Conservation (phyloP, 1,284 basidiomycete species). For the Psilocybe mexicana region DNA sequence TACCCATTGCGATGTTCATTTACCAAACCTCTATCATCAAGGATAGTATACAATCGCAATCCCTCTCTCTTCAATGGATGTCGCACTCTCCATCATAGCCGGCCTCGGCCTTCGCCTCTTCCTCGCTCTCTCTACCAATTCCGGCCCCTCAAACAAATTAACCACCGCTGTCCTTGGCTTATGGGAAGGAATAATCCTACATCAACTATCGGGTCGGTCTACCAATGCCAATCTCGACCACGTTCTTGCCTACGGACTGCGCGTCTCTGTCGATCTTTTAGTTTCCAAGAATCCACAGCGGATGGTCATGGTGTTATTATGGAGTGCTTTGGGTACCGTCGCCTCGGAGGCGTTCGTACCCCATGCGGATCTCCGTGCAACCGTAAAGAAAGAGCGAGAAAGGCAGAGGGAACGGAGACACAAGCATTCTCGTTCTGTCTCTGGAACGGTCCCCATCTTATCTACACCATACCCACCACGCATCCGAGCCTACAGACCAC, state of each 20-base stretch:
- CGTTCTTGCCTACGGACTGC: slow-evolving; percentile 41
- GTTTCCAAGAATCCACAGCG: slow-evolving; percentile 32
- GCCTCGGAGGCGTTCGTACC: slow-evolving; percentile 33
- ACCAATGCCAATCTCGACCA: slow-evolving; percentile 35
- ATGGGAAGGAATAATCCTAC: slow-evolving; percentile 42
- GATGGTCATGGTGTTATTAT: slow-evolving; percentile 34
- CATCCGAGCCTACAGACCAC: slow-evolving; percentile 29
- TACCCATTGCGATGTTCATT: slow-evolving; percentile 28
- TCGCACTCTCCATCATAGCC: slow-evolving; percentile 37
- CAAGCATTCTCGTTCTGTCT: slow-evolving; percentile 25
- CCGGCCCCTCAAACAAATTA: slow-evolving; percentile 19
- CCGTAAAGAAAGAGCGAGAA: slow-evolving; percentile 20
- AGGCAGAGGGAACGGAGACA: slow-evolving; percentile 29
- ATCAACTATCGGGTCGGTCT: slow-evolving; percentile 32
- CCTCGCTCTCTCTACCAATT: slow-evolving; percentile 17
- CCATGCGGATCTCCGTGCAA: slow-evolving; percentile 20
- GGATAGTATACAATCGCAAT: slow-evolving; percentile 19
- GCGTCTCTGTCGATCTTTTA: slow-evolving; percentile 39
- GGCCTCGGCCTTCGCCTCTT: slow-evolving; percentile 44
- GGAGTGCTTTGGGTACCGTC: slow-evolving; percentile 35
- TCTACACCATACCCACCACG: slow-evolving; percentile 28
- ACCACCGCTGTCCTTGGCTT: slow-evolving; percentile 36
- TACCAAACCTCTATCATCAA: slow-evolving; percentile 12
- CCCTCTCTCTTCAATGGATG: slow-evolving; percentile 35
- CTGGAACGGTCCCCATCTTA: slow-evolving; percentile 15